Conservation (phyloP, 2,329 filamentous ascomycete genomes). For the Scortechinia acanthostroma region DNA sequence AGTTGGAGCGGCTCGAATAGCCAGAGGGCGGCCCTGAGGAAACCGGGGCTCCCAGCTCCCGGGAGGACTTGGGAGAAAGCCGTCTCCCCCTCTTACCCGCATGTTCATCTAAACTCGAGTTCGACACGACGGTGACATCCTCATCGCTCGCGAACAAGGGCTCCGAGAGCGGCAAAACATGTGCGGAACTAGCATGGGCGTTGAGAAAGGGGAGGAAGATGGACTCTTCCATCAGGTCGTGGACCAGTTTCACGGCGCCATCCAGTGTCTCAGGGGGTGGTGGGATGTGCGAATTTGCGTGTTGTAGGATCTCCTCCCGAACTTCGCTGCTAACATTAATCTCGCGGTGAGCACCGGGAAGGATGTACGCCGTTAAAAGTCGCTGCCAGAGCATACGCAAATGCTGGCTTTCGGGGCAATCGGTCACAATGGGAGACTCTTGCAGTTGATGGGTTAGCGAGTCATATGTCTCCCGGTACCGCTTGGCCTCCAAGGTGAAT, state of each 20-base stretch:
- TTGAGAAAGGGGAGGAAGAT: slow-evolving; percentile 64
- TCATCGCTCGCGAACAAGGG: not conserved
- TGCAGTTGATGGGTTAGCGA: slow-evolving; percentile 20
- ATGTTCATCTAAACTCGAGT: not conserved
- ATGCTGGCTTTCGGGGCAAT: slow-evolving; percentile 39
- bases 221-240: slow-evolving; percentile 67
- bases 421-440: slow-evolving; percentile 12
- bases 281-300: slow-evolving; percentile 36
- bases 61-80: not conserved
- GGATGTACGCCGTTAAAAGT: slow-evolving; percentile 57
- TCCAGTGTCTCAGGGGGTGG: slow-evolving; percentile 54
- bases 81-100: not conserved
- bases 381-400: slow-evolving; percentile 58
- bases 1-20: not conserved
- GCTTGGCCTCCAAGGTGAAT: slow-evolving; percentile 64
- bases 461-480: slow-evolving; percentile 33
- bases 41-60: not conserved
- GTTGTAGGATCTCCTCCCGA: slow-evolving; percentile 48
- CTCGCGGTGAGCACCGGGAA: slow-evolving; percentile 51
- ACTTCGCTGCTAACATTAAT: slow-evolving; percentile 60
- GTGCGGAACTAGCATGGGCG: not conserved
- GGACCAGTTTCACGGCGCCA: slow-evolving; percentile 55
- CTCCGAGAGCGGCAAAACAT: not conserved
- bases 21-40: too few species aligned
- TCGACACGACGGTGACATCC: not conserved